Evolutionary conservation across 495 filamentous ascomycete genomes (phyloP), one percentile per base, ranked within the genome.

Genomic region (Talaromyces thailandensis): DNA sequence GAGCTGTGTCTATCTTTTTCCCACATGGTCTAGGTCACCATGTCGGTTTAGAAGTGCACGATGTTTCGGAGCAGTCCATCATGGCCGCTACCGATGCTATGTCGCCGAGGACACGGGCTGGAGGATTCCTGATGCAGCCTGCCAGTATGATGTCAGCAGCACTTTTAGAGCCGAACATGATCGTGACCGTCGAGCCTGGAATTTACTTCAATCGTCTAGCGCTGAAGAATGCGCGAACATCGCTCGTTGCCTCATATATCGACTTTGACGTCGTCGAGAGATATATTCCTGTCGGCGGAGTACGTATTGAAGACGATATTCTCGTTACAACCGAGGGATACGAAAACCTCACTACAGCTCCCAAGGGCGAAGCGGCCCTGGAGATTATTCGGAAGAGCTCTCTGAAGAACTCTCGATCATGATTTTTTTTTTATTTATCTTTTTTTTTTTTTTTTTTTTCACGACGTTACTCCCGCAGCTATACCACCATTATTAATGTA

Each of bases 1-100:
- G 92, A 31, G 90, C 86, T 23, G 84, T 84, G 3, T 78, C 82
- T 26, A 87, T 89, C 0, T 98, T 96, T 75, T 95, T 96, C 74
- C 93, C 93, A 2, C 93, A 98, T 71, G 93, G 93, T 2, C 78
- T 93, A 14, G 90, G 90, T 11, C 92, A 98, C 71, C 90, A 96
- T 70, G 77, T 96, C 35, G 93, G 93, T 0, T 80, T 98, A 16
- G 93, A 98, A 71, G 88, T 90, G 43, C 93, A 98, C 67, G 93
- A 98, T 75, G 86, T 90, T 6, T 82, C 82, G 5, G 79, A 73
- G 7, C 71, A 75, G 25, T 74, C 78, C 3, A 75, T 82, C 45
- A 81, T 75, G 65, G 76, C 74, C n/a, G 37, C 69, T 31, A 57
- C 72, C 61, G 37, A 67, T 28, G 43, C 62, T 40, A 67, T 66